Conservation (phyloP, 768 basidiomycete species). For the Suillus tomentosus region DNA sequence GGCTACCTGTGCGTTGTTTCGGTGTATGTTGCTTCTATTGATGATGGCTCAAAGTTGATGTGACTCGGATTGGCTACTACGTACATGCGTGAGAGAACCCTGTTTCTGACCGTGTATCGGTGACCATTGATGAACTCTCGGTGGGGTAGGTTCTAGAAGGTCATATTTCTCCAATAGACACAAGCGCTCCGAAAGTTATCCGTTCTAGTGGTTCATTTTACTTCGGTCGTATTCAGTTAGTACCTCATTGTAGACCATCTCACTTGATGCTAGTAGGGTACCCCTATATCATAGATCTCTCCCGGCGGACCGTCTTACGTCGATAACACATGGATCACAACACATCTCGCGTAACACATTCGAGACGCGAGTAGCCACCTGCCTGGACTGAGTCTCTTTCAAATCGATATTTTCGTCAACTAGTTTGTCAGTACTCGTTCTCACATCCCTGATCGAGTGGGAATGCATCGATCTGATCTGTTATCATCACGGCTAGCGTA, state of each 20-base stretch:
- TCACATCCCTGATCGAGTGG: conserved; percentile 18
- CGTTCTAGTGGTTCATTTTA: background rate
- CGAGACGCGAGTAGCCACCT: conserved; percentile 4
- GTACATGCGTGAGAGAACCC: conserved; percentile 28
- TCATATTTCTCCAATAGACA: conserved; percentile 5
- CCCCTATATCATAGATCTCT: conserved; percentile 6
- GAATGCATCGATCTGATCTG: conserved; percentile 7
- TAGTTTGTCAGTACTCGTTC: conserved; percentile 19
- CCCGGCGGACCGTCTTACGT: conserved; percentile 24
- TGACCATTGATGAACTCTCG: conserved; percentile 16
- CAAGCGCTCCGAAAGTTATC: background rate
- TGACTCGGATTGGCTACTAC: conserved; percentile 17
- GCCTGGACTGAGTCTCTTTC: background rate
- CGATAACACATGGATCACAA: too few species aligned
- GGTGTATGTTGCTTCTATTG: conserved; percentile 21
- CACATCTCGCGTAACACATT: conserved; percentile 27
- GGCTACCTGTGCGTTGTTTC: conserved; percentile 13
- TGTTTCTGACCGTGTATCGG: background rate
- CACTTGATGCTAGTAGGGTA: too few species aligned
- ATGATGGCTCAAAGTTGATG: too few species aligned
- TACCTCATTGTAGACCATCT: too few species aligned
- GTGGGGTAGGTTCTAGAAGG: conserved; percentile 13
- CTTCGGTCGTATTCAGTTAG: background rate
- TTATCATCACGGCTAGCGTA: background rate
- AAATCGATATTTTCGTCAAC: conserved; percentile 12